A percentile compares a stretch with the other conserved stretches of the same genome.
Conservation (phyloP, 768 basidiomycete species). For the Phaeotremella fagi region DNA sequence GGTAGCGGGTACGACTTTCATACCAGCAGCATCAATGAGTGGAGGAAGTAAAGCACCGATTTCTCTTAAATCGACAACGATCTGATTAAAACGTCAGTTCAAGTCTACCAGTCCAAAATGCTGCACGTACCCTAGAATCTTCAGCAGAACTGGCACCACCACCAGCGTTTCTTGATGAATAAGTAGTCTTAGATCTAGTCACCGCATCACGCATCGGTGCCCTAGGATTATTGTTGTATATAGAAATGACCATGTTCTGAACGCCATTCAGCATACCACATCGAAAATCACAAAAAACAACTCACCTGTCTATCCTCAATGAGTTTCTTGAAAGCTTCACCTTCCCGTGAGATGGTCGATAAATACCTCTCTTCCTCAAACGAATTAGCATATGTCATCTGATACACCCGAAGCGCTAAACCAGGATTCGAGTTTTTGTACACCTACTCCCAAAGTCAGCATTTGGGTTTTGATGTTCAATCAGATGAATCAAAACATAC, state of each 20-base stretch:
- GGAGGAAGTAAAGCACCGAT: slow-evolving; percentile 90
- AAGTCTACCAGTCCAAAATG: no score
- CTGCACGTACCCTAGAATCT: slow-evolving; percentile 53
- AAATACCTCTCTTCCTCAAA: slow-evolving; percentile 96
- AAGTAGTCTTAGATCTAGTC: slow-evolving; percentile 49
- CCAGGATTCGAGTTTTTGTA: slow-evolving; percentile 81
- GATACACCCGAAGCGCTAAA: slow-evolving; percentile 80
- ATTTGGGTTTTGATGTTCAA: no score
- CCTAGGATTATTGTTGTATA: slow-evolving; percentile 52
- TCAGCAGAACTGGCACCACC: slow-evolving; percentile 64
- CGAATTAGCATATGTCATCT: slow-evolving; percentile 88
- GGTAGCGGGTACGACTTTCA: slow-evolving; percentile 82
- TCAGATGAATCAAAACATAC: no score
- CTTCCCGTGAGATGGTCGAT: slow-evolving; percentile 79
- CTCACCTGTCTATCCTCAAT: slow-evolving; percentile 87
- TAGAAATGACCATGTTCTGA: slow-evolving; percentile 84
- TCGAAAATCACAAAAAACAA: slow-evolving; percentile 25
- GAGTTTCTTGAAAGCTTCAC: slow-evolving; percentile 84
- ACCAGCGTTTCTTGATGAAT: slow-evolving; percentile 78
- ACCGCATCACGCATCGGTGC: slow-evolving; percentile 43
- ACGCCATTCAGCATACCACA: background rate
- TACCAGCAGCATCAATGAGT: slow-evolving; percentile 71
- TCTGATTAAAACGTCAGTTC: slow-evolving; percentile 51
- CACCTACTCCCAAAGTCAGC: slow-evolving; percentile 54
- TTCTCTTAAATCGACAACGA: slow-evolving; percentile 95